Conservation (phyloP, 306 rosid genomes). For the Sicyos baderoa region DNA sequence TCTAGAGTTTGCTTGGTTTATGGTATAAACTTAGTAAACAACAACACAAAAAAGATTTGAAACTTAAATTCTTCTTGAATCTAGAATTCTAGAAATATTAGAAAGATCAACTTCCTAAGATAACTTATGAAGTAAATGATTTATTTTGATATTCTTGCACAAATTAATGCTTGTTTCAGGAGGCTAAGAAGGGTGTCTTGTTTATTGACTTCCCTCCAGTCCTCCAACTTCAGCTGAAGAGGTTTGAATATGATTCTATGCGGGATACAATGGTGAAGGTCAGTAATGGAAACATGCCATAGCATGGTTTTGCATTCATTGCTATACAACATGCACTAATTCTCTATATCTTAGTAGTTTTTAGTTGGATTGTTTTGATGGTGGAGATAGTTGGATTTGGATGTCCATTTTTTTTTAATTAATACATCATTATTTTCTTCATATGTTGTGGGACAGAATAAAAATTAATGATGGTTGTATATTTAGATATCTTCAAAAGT, state of each 20-base stretch:
- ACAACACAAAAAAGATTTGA: not conserved
- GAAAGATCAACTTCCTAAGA: not conserved
- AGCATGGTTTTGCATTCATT: conserved; percentile 8
- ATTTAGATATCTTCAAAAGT: no score
- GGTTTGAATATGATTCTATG: conserved; percentile 82
- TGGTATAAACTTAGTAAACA: not conserved
- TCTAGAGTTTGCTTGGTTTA: not conserved
- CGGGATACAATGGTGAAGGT: conserved; percentile 95
- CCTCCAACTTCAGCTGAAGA: conserved; percentile 89
- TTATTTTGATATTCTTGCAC: conserved; percentile 7
- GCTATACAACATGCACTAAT: not conserved
- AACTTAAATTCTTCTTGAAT: not conserved
- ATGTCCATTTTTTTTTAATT: no score
- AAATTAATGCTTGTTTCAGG: conserved; percentile 38
- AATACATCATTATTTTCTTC: no score
- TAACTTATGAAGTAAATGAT: not conserved
- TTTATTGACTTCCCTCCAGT: conserved; percentile 97
- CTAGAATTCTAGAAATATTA: not conserved
- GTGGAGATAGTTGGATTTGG: no score
- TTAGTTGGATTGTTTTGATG: not conserved
- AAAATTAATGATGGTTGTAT: no score
- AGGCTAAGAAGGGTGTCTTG: conserved; percentile 83
- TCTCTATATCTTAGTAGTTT: not conserved
- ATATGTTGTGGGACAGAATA: no score
- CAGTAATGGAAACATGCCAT: conserved; percentile 26